phyloP scores from a whole-genome alignment of 2,329 filamentous ascomycete species.

The Clarireedia paspali region DNA sequence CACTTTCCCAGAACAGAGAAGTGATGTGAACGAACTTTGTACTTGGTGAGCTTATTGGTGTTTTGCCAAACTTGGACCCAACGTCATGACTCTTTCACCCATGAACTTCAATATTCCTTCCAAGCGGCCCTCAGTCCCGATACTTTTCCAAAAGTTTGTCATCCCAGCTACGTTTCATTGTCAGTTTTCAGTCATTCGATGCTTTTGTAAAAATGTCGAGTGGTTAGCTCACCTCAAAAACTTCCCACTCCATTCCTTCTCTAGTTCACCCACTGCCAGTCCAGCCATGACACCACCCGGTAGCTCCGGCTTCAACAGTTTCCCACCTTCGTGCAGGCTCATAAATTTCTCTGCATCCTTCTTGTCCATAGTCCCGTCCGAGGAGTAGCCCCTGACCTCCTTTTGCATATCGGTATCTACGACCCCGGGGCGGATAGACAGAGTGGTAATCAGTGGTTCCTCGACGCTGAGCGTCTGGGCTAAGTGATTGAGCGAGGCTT shows the following conservation, averaged over 20 bases:
- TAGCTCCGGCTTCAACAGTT: constrained; percentile 71
- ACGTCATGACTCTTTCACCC: no score
- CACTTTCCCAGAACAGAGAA: no score
- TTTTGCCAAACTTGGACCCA: background rate
- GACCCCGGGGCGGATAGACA: constrained; percentile 70
- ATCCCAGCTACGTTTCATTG: constrained; percentile 41
- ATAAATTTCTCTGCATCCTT: constrained; percentile 58
- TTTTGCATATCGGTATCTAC: constrained; percentile 88
- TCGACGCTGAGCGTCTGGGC: constrained; percentile 65
- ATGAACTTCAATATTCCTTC: background rate
- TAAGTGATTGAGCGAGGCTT: constrained; percentile 78
- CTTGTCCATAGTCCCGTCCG: constrained; percentile 46
- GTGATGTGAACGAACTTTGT: no score
- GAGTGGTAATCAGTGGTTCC: constrained; percentile 65
- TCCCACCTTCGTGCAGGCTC: constrained; percentile 60
- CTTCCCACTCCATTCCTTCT: constrained; percentile 63
- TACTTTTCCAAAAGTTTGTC: constrained; percentile 45
- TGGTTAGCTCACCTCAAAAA: constrained; percentile 54
- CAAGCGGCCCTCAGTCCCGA: constrained; percentile 31
- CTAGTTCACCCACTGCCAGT: constrained; percentile 61
- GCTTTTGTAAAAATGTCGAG: background rate
- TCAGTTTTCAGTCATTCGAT: constrained; percentile 10
- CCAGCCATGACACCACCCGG: constrained; percentile 81
- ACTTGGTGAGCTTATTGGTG: background rate
- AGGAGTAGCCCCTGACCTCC: constrained; percentile 62